Base-by-base conservation (phyloP, 139 green algal genomes). In the Coelastrella sp. region DNA sequence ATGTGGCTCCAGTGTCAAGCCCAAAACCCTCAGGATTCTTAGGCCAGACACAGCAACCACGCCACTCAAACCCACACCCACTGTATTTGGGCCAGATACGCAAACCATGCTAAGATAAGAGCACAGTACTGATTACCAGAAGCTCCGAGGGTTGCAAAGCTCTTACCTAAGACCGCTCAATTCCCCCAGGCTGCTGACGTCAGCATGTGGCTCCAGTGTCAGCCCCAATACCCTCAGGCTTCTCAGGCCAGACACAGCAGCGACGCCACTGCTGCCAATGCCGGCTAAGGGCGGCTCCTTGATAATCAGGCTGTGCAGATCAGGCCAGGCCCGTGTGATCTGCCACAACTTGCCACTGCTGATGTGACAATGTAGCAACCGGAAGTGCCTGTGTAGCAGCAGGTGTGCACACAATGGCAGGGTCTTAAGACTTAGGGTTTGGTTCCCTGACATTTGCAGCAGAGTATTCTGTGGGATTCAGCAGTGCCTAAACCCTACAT, bases 141-240 rank as follows among this genome's bases (percentile, higher is more conserved):
- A n/a, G n/a, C n/a, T n/a, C n/a, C n/a, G n/a, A 77, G 22, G 5
- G 5, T 54, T 32, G 11, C 22, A 23, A 77, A 77, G 22, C 11
- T 32, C 17, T 77, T 7, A 7, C 22, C 10, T 10, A n/a, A n/a
- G n/a, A n/a, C n/a, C 32, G 32, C 32, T 47, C 32, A 47, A 47
- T 47, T 78, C 73, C 19, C 23, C 84, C 57, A 89, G 85, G 54
- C 47, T 19, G 59, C 85, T 47, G 10, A 90, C 85, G 75, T 90
- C 85, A 61, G 68, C 58, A 4, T 13, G 8, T 4, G 73, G 59
- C 74, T 90, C 73, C 59, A 90, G 22, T 20, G 74, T 84, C 20
- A 90, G 19, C 5, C 57, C 85, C 85, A 90, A 73, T 16, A 76
- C 73, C 23, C 54, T 83, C 14, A 90, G 85, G 22, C 66, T 10